Evolutionary conservation across 2,329 filamentous ascomycete genomes (phyloP).

Genomic region (Gremmenia infestans): DNA sequence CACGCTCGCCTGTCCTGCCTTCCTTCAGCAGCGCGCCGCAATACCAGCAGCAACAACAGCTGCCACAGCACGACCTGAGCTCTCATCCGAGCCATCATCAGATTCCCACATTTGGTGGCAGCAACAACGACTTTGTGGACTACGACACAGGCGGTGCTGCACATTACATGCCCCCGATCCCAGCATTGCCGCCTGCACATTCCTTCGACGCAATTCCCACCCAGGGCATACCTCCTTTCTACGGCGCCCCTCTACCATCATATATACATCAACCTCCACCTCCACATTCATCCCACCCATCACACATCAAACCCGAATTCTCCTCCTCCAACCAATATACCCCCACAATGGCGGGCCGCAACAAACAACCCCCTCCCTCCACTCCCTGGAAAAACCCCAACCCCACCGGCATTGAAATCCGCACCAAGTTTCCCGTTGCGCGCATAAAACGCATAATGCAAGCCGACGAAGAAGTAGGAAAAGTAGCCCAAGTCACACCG

Average conservation of each 20-base stretch:
- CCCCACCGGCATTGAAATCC: conserved; percentile 59
- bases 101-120: conserved; percentile 6
- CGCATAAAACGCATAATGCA: conserved; percentile 99
- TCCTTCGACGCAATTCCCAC: conserved; percentile 11
- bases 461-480: conserved; percentile 96
- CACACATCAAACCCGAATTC: conserved; percentile 13
- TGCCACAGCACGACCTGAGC: conserved; percentile 11
- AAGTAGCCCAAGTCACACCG: conserved; percentile 95
- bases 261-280: conserved; percentile 3
- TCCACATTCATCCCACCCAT: conserved; percentile 4
- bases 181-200: conserved; percentile 23
- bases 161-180: conserved; percentile 29
- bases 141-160: conserved; percentile 4
- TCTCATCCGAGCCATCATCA: conserved; percentile 4
- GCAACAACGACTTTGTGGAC: conserved; percentile 9
- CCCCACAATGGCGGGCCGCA: background rate
- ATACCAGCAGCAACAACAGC: conserved; percentile 4
- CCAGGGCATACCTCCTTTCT: conserved; percentile 1
- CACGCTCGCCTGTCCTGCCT: conserved; percentile 25
- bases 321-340: conserved; percentile 4
- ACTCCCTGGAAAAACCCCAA: conserved; percentile 41
- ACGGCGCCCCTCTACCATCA: background rate
- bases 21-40: conserved; percentile 11
- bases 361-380: background rate
- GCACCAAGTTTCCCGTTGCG: conserved; percentile 94